phyloP scores from a whole-genome alignment of 768 basidiomycete genomes.

The Tubosaeta sp. region DNA sequence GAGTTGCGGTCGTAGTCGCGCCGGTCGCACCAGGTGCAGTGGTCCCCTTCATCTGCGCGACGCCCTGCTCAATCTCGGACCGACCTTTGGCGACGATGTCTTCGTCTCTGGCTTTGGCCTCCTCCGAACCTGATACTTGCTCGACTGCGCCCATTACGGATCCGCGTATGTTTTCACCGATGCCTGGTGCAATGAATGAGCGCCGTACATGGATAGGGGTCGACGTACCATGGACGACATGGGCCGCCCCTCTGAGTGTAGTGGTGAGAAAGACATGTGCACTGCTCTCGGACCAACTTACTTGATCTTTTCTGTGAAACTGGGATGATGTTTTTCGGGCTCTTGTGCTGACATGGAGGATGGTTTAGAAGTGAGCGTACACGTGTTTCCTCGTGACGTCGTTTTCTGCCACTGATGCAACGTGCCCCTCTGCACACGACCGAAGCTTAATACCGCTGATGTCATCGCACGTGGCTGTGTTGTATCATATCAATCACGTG shows the following conservation, averaged over 20 bases:
- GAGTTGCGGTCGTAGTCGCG: not conserved
- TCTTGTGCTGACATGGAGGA: constrained; percentile 5
- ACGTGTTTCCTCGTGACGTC: constrained; percentile 20
- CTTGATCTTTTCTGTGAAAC: constrained; percentile 16
- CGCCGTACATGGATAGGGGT: not conserved
- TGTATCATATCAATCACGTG: not conserved
- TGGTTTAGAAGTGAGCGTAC: not conserved
- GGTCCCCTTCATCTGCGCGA: constrained; percentile 29
- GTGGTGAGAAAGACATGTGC: not conserved
- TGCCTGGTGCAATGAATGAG: constrained; percentile 27
- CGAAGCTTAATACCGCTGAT: constrained; percentile 4
- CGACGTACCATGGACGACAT: constrained; percentile 35
- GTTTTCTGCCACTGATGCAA: constrained; percentile 13
- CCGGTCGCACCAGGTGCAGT: not conserved
- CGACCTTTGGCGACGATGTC: constrained; percentile 37
- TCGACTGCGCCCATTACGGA: constrained; percentile 40
- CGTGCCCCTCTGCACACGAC: constrained; percentile 8
- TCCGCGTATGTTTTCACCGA: constrained; percentile 45
- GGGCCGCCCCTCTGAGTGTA: constrained; percentile 28
- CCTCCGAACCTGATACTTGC: constrained; percentile 21
- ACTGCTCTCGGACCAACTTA: not conserved
- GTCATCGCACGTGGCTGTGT: constrained; percentile 15
- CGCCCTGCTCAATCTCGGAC: constrained; percentile 37
- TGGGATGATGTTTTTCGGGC: not conserved
- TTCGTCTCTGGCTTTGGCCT: constrained; percentile 30